phyloP scores from a whole-genome alignment of 371 early-diverging fungal species.

The Coemansia sp. region DNA sequence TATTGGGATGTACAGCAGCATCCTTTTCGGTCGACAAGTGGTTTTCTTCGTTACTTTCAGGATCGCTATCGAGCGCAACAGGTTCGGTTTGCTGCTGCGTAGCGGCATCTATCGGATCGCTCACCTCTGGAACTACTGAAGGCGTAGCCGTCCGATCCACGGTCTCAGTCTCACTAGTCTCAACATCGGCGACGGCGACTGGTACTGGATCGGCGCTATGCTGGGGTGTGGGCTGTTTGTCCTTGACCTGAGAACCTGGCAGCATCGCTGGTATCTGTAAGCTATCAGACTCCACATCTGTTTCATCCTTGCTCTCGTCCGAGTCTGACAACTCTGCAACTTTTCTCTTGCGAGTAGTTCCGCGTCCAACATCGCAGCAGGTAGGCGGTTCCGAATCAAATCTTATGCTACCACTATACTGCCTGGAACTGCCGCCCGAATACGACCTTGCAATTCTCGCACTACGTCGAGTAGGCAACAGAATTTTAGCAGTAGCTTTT shows the following conservation, averaged over 20 bases:
- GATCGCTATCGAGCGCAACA: not conserved
- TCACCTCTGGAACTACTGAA: not conserved
- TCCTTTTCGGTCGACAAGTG: too few relatives aligned
- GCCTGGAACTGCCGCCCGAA: too few relatives aligned
- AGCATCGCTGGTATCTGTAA: not conserved
- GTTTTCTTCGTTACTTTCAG: not conserved
- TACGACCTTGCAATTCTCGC: not conserved
- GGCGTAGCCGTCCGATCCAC: not conserved
- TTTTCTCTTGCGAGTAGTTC: not conserved
- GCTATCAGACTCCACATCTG: not conserved
- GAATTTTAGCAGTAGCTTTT: not conserved
- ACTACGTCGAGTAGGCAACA: constrained; percentile 1
- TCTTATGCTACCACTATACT: too few relatives aligned
- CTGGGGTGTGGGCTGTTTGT: not conserved
- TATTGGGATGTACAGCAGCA: not conserved
- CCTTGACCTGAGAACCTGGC: not conserved
- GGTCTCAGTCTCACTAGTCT: not conserved
- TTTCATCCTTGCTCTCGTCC: not conserved
- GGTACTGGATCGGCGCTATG: not conserved
- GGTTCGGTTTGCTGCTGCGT: not conserved
- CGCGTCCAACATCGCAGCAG: not conserved
- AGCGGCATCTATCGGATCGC: not conserved
- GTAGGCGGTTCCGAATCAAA: not conserved
- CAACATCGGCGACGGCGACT: not conserved
- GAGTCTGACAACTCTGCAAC: not conserved